phyloP scores from a whole-genome alignment of 345 rosid species.

The Camelina laxa region DNA sequence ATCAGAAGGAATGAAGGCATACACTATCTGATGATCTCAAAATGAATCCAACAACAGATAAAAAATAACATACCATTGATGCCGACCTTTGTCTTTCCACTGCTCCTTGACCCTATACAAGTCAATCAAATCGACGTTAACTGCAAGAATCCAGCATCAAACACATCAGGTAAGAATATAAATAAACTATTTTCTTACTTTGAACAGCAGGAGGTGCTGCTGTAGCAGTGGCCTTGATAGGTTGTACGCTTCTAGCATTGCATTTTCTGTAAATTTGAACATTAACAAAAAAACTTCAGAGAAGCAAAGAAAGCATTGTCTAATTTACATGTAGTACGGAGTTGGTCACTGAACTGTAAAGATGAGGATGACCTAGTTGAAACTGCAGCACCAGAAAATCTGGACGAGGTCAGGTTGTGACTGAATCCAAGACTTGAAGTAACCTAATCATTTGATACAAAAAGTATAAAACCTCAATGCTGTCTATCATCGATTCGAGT shows the following conservation, averaged over 20 bases:
- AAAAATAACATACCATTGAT: slow-evolving; percentile 68
- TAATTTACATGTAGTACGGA: background rate
- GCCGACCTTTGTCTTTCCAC: slow-evolving; percentile 75
- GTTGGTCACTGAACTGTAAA: slow-evolving; percentile 63
- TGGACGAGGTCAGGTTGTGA: slow-evolving; percentile 46
- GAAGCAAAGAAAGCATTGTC: background rate
- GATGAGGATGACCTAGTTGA: slow-evolving; percentile 49
- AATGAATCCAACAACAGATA: slow-evolving; percentile 10
- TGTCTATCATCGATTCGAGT: slow-evolving; percentile 2
- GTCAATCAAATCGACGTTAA: slow-evolving; percentile 30
- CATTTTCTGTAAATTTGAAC: slow-evolving; percentile 48
- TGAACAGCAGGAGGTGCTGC: slow-evolving; percentile 66
- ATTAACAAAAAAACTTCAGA: background rate
- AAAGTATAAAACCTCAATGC: background rate
- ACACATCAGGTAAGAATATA: background rate
- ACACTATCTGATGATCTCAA: background rate
- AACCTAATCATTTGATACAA: slow-evolving; percentile 41
- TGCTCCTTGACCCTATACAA: slow-evolving; percentile 54
- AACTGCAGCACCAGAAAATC: slow-evolving; percentile 55
- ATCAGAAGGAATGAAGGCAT: background rate
- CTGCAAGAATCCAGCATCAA: slow-evolving; percentile 23
- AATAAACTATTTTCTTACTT: slow-evolving; percentile 48
- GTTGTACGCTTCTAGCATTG: slow-evolving; percentile 51
- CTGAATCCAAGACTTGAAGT: slow-evolving; percentile 48
- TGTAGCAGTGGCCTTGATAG: slow-evolving; percentile 79